Base-by-base conservation (phyloP, 2,329 filamentous ascomycete genomes). In the Samsoniella hepiali region DNA sequence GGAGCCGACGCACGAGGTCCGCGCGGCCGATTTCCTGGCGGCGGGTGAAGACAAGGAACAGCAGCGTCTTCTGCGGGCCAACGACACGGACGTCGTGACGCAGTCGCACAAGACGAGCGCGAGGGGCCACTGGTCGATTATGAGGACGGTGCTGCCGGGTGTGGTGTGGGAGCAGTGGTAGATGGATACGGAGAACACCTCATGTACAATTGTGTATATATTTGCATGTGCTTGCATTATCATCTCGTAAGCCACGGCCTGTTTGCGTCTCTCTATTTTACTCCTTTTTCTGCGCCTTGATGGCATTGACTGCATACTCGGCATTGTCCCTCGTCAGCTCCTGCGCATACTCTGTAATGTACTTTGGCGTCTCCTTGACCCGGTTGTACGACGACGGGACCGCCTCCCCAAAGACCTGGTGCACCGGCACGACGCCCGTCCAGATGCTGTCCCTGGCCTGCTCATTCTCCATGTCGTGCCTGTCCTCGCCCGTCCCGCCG, bases 161-260 rank as follows among this genome's bases (percentile, higher is more conserved):
- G 78, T 78, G 13, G 85, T 98, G 32, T 99, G 95, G 95, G 90
- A 96, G 78, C 84, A 86, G 70, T 98, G 92, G 91, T 97, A 76
- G 57, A n/a, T 56, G 51, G 17, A 4, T 7, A 31, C 31, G n/a
- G 4, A 17, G 1, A 6, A 10, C 17, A 3, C 7, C 5, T 29
- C 8, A 2, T 49, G 2, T 49, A 38, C 3, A 36, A 50, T 11
- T 51, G 9, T 44, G 17, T 53, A 44, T 59, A n/a, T 59, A 50
- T 40, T 42, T 47, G 38, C 40, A 54, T 54, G 27, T 64, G 44
- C 36, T 40, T 40, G 22, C 61, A 55, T 31, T 32, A 11, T 5
- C 36, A 38, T 17, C 29, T 15, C 29, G 11, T 17, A 49, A 38
- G 34, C 4, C 3, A 38, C 34, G 7, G 34, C 38, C 38, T 40